phyloP scores from a whole-genome alignment of 768 basidiomycete genomes.

The Sarcomyxa edulis region DNA sequence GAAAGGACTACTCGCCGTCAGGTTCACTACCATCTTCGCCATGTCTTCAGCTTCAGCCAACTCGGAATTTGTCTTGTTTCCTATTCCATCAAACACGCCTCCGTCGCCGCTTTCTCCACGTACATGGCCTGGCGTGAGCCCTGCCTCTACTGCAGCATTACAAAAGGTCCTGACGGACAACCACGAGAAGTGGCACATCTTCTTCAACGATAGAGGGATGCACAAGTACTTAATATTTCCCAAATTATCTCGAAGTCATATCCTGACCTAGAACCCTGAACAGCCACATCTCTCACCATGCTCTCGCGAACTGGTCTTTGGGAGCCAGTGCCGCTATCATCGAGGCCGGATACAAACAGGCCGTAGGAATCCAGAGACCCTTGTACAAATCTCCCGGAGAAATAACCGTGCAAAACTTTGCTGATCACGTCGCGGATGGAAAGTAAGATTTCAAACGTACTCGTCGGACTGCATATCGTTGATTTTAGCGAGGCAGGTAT shows the following conservation, averaged over 20 bases:
- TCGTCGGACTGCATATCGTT: background rate
- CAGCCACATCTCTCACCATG: conserved; percentile 52
- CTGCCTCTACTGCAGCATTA: conserved; percentile 35
- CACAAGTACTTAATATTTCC: conserved; percentile 25
- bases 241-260: conserved; percentile 25
- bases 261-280: background rate
- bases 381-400: conserved; percentile 36
- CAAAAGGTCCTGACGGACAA: conserved; percentile 41
- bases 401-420: conserved; percentile 44
- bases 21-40: too few relatives aligned
- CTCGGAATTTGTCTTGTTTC: conserved; percentile 12
- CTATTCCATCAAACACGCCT: conserved; percentile 11
- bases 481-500: conserved; percentile 32
- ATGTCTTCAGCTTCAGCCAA: background rate
- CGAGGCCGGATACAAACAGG: conserved; percentile 29
- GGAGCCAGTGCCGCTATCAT: conserved; percentile 43
- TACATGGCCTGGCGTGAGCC: conserved; percentile 26
- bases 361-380: conserved; percentile 29
- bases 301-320: conserved; percentile 54
- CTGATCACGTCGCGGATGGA: conserved; percentile 51
- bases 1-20: too few relatives aligned
- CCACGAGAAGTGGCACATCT: conserved; percentile 48
- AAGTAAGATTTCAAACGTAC: conserved; percentile 33
- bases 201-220: conserved; percentile 38
- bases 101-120: conserved; percentile 23